phyloP scores from a whole-genome alignment of 306 rosid species.

The Prunus fruticosa region DNA sequence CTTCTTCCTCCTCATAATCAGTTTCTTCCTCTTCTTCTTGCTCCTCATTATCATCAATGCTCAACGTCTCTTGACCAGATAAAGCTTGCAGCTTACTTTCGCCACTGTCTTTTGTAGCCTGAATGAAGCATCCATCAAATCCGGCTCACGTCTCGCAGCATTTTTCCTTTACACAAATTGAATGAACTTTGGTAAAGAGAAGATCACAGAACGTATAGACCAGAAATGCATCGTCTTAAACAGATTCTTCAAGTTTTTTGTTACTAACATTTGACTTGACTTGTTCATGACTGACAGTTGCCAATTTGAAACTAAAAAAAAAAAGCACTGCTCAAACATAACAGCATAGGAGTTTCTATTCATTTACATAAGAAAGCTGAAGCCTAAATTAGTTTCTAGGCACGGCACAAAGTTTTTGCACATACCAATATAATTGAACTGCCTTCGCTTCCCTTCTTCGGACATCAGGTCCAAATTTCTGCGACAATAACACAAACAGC shows the following conservation, averaged over 20 bases:
- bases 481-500: conserved; percentile 59
- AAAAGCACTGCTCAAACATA: no score
- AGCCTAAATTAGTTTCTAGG: no score
- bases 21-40: conserved; percentile 34
- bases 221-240: background rate
- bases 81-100: conserved; percentile 57
- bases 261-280: background rate
- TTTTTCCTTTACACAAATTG: conserved; percentile 54
- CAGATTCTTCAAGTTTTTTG: background rate
- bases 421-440: conserved; percentile 84
- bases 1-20: conserved; percentile 55
- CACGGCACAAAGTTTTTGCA: background rate
- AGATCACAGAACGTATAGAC: background rate
- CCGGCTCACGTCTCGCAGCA: conserved; percentile 69
- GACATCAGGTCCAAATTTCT: conserved; percentile 78
- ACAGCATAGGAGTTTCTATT: no score
- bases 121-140: conserved; percentile 75
- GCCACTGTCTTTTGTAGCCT: conserved; percentile 69
- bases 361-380: background rate
- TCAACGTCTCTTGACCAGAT: conserved; percentile 33
- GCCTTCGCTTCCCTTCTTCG: conserved; percentile 93
- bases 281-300: no score
- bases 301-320: no score
- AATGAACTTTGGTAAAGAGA: conserved; percentile 3
- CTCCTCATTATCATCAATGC: conserved; percentile 36